Evolutionary conservation across 495 filamentous ascomycete genomes (phyloP).

Genomic region (Lentithecium fluviatile): DNA sequence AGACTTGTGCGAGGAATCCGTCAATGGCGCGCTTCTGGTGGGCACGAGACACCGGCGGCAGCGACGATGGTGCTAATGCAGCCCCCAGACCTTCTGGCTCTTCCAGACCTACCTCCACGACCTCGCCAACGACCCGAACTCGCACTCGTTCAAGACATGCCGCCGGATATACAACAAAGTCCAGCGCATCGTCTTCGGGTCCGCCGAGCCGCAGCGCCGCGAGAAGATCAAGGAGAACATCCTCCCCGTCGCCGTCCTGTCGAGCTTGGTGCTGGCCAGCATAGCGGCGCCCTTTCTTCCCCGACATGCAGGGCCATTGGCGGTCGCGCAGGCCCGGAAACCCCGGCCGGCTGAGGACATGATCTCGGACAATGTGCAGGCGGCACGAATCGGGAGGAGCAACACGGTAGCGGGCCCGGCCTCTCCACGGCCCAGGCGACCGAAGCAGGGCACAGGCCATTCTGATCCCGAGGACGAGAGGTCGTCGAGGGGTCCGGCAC

Average conservation of each 20-base stretch:
- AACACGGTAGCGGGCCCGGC: slow-evolving; percentile 56
- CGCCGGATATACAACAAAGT: slow-evolving; percentile 76
- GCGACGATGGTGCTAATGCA: slow-evolving; percentile 10
- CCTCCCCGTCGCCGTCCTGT: slow-evolving; percentile 67
- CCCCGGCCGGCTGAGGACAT: slow-evolving; percentile 57
- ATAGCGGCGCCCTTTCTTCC: slow-evolving; percentile 51
- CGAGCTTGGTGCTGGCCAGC: slow-evolving; percentile 67
- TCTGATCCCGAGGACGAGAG: slow-evolving; percentile 32
- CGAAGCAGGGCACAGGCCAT: slow-evolving; percentile 46
- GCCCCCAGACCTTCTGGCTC: slow-evolving; percentile 71
- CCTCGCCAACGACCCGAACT: slow-evolving; percentile 64
- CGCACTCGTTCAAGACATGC: slow-evolving; percentile 68
- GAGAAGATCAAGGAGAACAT: slow-evolving; percentile 75
- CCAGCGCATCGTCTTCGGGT: slow-evolving; percentile 73
- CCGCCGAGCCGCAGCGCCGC: slow-evolving; percentile 56
- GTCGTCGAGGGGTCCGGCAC: slow-evolving; percentile 14
- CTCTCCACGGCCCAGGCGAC: slow-evolving; percentile 50
- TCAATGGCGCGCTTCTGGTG: slow-evolving; percentile 72
- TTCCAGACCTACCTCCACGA: slow-evolving; percentile 80
- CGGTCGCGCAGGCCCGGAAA: slow-evolving; percentile 70
- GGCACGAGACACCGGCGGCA: slow-evolving; percentile 31
- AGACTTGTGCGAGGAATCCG: slow-evolving; percentile 76
- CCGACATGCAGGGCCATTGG: slow-evolving; percentile 62
- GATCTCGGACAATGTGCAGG: slow-evolving; percentile 54
- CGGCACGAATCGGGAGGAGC: slow-evolving; percentile 56